Evolutionary conservation across 805 yeast genomes (phyloP).

Genomic region (Candida ficus): DNA sequence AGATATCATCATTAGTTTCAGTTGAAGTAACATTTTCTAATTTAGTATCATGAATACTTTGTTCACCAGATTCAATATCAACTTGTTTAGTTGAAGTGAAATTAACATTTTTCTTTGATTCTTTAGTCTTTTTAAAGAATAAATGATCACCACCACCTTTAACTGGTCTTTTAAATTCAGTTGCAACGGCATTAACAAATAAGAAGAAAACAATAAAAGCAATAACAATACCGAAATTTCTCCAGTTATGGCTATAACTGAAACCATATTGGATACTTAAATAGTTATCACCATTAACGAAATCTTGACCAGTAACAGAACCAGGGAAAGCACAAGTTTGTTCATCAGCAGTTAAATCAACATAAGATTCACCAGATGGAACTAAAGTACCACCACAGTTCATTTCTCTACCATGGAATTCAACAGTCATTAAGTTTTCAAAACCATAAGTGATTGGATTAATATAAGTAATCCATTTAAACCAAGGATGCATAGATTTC

Average conservation of each 20-base stretch:
- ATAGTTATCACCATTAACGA: constrained; percentile 58
- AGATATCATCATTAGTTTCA: constrained; percentile 11
- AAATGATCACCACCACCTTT: constrained; percentile 33
- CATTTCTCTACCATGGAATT: constrained; percentile 54
- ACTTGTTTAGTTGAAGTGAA: background rate
- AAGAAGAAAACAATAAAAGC: constrained; percentile 52
- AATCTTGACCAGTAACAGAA: constrained; percentile 45
- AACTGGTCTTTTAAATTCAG: constrained; percentile 45
- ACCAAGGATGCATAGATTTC: constrained; percentile 64
- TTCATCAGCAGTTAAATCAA: constrained; percentile 29
- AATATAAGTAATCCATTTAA: constrained; percentile 56
- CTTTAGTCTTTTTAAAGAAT: constrained; percentile 45
- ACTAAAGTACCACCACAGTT: constrained; percentile 47
- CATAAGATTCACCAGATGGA: constrained; percentile 57
- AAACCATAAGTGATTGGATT: constrained; percentile 55
- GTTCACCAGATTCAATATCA: constrained; percentile 29
- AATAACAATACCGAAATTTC: constrained; percentile 66
- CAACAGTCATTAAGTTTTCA: constrained; percentile 62
- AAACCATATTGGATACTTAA: constrained; percentile 44
- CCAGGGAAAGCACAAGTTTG: constrained; percentile 61
- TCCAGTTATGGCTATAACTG: constrained; percentile 62
- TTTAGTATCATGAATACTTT: constrained; percentile 7
- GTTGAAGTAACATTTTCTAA: background rate
- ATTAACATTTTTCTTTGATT: background rate
- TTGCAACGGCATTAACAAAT: constrained; percentile 42